Evolutionary conservation across 805 yeast species (phyloP).

Genomic region (Saccharomyces jurei): DNA sequence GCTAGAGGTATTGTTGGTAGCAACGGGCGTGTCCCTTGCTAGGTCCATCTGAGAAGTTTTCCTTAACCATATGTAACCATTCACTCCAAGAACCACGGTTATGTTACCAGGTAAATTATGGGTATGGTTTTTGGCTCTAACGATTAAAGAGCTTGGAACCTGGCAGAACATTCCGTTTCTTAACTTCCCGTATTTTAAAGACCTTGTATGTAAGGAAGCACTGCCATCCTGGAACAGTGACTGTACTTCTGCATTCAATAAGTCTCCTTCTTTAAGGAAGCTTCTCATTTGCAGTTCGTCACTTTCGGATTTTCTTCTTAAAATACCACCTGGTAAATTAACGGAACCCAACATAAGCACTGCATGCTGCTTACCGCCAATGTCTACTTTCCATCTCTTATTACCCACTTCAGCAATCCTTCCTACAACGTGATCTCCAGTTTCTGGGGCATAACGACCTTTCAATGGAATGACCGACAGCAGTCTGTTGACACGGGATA

Average conservation of each 20-base stretch:
- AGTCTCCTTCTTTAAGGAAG: slow-evolving; percentile 90
- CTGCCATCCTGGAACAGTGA: slow-evolving; percentile 81
- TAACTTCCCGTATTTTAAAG: slow-evolving; percentile 88
- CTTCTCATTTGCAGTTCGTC: slow-evolving; percentile 96
- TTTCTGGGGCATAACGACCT: slow-evolving; percentile 86
- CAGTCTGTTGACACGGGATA: slow-evolving; percentile 77
- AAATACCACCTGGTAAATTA: slow-evolving; percentile 92
- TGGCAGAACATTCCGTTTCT: slow-evolving; percentile 79
- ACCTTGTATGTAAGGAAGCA: slow-evolving; percentile 90
- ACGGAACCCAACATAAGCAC: slow-evolving; percentile 89
- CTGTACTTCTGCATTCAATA: slow-evolving; percentile 93
- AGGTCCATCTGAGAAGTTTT: slow-evolving; percentile 43
- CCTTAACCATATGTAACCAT: slow-evolving; percentile 89
- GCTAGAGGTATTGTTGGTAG: slow-evolving; percentile 11
- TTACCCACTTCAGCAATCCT: slow-evolving; percentile 90
- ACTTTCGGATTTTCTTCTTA: slow-evolving; percentile 86
- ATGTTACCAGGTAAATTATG: slow-evolving; percentile 91
- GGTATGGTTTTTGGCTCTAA: slow-evolving; percentile 81
- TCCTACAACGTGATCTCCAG: slow-evolving; percentile 94
- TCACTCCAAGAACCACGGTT: slow-evolving; percentile 83
- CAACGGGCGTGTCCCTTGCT: slow-evolving; percentile 24
- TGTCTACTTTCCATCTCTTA: slow-evolving; percentile 93
- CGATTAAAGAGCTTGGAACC: slow-evolving; percentile 76
- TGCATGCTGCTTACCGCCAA: slow-evolving; percentile 92
- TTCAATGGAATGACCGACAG: slow-evolving; percentile 78